Conservation (phyloP, 352 stramenopile species). For the Thraustochytrium sp. region DNA sequence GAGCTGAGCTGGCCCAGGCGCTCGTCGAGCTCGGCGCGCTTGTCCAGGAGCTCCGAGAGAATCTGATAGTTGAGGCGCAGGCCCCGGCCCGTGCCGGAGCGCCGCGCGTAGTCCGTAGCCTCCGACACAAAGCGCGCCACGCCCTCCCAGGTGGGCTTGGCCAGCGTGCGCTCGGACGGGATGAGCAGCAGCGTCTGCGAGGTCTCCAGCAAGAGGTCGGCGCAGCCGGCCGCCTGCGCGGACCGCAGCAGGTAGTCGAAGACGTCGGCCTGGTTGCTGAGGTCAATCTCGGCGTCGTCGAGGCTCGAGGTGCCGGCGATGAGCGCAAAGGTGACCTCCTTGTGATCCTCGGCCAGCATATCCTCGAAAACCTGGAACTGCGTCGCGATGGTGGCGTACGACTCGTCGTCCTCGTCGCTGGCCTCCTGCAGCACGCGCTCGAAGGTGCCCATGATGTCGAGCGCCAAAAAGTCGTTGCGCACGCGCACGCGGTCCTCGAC, state of each 20-base stretch:
- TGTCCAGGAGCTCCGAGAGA: slow-evolving; percentile 21
- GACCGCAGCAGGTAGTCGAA: slow-evolving; percentile 9
- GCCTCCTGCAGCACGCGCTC: slow-evolving; percentile 34
- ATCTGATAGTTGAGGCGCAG: slow-evolving; percentile 38
- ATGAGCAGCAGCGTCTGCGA: slow-evolving; percentile 39
- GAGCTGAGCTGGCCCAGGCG: neutral
- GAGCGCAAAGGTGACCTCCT: slow-evolving; percentile 5
- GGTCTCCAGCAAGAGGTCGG: slow-evolving; percentile 24
- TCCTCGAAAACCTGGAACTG: slow-evolving; percentile 42
- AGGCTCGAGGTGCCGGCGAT: neutral
- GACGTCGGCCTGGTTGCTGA: neutral
- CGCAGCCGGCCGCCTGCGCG: neutral
- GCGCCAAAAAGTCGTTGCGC: slow-evolving; percentile 39
- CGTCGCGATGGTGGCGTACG: slow-evolving; percentile 7
- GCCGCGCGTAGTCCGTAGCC: slow-evolving; percentile 19
- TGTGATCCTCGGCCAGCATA: slow-evolving; percentile 40
- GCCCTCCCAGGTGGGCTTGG: slow-evolving; percentile 26
- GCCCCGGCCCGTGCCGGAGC: neutral
- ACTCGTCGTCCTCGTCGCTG: slow-evolving; percentile 43
- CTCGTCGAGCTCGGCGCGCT: slow-evolving; percentile 29
- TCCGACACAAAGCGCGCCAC: slow-evolving; percentile 24
- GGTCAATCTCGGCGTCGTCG: slow-evolving; percentile 30
- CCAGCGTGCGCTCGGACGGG: slow-evolving; percentile 1
- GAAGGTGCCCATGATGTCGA: slow-evolving; percentile 45
- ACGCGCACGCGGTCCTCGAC: slow-evolving; percentile 31